Evolutionary conservation across 23 red algal species (phyloP), one percentile per base, ranked within the genome.

Genomic region (Gracilaria domingensis): DNA sequence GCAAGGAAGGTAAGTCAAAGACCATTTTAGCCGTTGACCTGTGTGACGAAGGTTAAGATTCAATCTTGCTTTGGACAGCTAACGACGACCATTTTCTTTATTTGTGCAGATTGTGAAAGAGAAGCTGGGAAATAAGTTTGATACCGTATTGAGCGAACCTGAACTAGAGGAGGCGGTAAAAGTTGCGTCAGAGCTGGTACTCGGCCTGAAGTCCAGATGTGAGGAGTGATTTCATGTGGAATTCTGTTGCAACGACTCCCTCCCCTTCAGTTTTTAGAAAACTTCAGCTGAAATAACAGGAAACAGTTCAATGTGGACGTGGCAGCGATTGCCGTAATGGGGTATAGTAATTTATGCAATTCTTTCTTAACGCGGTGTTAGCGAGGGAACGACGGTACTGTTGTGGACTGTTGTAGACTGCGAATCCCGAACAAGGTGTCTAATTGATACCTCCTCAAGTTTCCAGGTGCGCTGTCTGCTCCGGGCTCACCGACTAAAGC

Each of bases 1-100:
- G 92, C 70, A 74, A 47, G 84, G n/a, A 94, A 94, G 85, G 92
- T 91, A 44, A 60, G 84, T 25, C 64, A 23, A 82, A 36, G 40
- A 58, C 20, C 58, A n/a, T 40, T 24, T 24, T 65, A 3, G 64
- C 17, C 42, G 8, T 25, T 40, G 0, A 51, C 3, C 13, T 44
- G 8, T 54, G 30, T 12, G 49, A 35, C 33, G 36, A 13, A 12
- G 4, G 8, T 26, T 2, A 14, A 77, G n/a, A 32, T 5, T 9
- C 59, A 64, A 2, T 55, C 59, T 30, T 32, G 59, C 1, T 69
- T 14, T 8, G 39, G 38, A 77, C 1, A 37, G 36, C 72, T 50
- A 77, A 48, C 39, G 9, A 36, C 30, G 11, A 4, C 0, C 16
- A 8, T 25, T 50, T 26, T 77, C 34, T 42, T 30, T n/a, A n/a